These are phyloP conservation scores for Capsella bursapastoris DNA, from an alignment of 345 rosid genomes.

Conservation along the genomic window DNA sequence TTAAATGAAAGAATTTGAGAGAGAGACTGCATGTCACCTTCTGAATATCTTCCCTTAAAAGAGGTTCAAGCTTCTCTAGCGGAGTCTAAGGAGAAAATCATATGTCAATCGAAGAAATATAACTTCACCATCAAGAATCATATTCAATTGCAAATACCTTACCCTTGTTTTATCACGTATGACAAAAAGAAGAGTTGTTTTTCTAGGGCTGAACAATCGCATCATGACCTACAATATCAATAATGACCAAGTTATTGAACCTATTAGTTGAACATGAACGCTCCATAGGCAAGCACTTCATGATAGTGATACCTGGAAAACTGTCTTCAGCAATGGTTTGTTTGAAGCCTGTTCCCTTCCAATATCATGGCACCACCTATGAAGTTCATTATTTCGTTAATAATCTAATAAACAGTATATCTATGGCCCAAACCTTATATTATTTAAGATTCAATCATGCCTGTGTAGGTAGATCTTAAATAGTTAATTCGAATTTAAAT, in stretches of 20 bases:
- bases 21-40: slow-evolving; percentile 49
- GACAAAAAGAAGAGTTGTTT: slow-evolving; percentile 85
- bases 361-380: slow-evolving; percentile 93
- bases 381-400: slow-evolving; percentile 35
- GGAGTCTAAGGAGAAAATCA: slow-evolving; percentile 63
- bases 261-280: slow-evolving; percentile 11
- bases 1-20: neutral
- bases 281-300: slow-evolving; percentile 15
- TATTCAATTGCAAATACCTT: slow-evolving; percentile 15
- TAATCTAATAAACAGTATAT: neutral
- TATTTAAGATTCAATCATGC: neutral
- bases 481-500: neutral
- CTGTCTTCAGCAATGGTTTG: slow-evolving; percentile 88
- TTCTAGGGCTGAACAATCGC: slow-evolving; percentile 88
- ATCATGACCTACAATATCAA: slow-evolving; percentile 68
- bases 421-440: neutral
- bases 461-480: neutral
- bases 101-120: slow-evolving; percentile 23
- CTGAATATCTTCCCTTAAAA: slow-evolving; percentile 78
- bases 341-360: slow-evolving; percentile 96
- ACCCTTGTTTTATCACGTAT: slow-evolving; percentile 93
- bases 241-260: slow-evolving; percentile 26
- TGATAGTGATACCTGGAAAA: slow-evolving; percentile 66
- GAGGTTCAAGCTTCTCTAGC: slow-evolving; percentile 64
- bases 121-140: slow-evolving; percentile 19